phyloP scores from a whole-genome alignment of 805 yeast genomes.

The Priceomyces medius region DNA sequence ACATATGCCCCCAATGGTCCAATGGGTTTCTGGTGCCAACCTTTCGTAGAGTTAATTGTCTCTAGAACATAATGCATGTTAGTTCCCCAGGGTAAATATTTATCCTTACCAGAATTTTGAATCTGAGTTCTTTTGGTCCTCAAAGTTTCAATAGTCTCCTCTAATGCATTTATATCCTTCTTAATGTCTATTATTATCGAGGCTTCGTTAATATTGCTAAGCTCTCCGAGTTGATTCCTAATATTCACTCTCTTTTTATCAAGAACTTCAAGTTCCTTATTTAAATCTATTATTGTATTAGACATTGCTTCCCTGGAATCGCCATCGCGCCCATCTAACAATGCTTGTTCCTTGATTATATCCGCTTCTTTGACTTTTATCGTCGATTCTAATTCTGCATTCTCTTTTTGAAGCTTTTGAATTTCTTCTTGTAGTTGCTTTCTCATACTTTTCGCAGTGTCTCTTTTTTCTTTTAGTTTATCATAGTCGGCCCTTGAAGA shows the following conservation, averaged over 20 bases:
- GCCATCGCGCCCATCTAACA: conserved; percentile 43
- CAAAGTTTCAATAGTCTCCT: conserved; percentile 8
- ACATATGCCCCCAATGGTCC: conserved; percentile 80
- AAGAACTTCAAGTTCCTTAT: conserved; percentile 19
- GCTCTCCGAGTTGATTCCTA: conserved; percentile 14
- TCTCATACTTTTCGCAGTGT: conserved; percentile 12
- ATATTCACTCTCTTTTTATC: conserved; percentile 17
- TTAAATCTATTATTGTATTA: conserved; percentile 15
- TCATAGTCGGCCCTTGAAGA: conserved; percentile 6
- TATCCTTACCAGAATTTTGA: conserved; percentile 24
- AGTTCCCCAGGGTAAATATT: conserved; percentile 52
- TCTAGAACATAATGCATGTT: conserved; percentile 41
- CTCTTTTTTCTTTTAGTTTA: conserved; percentile 18
- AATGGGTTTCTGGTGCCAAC: conserved; percentile 51
- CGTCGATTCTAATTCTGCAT: conserved; percentile 17
- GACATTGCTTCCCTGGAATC: conserved; percentile 39
- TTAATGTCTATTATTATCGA: conserved; percentile 28
- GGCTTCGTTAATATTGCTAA: conserved; percentile 10
- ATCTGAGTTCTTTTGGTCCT: conserved; percentile 12
- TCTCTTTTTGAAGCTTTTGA: conserved; percentile 17
- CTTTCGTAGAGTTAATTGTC: conserved; percentile 35
- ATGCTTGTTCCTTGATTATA: conserved; percentile 32
- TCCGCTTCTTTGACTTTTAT: conserved; percentile 20
- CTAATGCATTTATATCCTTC: conserved; percentile 11
- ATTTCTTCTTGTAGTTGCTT: conserved; percentile 20